Conservation (phyloP, 257 asterid species). For the Jaltomata sinuosa region DNA sequence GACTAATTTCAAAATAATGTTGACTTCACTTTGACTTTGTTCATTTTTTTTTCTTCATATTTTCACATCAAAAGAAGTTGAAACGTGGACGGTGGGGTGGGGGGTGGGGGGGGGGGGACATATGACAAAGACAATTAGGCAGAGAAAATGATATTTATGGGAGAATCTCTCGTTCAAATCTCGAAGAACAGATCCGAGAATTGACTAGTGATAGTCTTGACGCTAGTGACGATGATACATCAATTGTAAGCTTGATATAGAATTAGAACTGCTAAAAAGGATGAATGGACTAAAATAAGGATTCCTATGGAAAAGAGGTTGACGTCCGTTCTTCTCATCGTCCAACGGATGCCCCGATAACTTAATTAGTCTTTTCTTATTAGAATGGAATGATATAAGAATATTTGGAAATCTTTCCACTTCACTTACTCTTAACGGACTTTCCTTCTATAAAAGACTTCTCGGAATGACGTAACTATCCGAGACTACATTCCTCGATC, state of each 20-base stretch:
- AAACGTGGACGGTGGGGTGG: neutral
- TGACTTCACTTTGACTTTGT: neutral
- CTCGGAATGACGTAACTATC: too few relatives aligned
- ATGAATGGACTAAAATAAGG: too few relatives aligned
- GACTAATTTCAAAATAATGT: neutral
- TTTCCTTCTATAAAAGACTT: neutral
- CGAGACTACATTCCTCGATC: neutral
- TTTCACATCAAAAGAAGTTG: neutral
- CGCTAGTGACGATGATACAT: too few relatives aligned
- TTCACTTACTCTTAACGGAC: too few relatives aligned
- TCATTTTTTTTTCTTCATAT: neutral
- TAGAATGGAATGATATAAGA: too few relatives aligned
- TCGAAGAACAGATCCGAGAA: neutral
- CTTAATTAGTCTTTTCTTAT: too few relatives aligned
- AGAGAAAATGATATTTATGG: neutral
- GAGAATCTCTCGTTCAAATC: neutral
- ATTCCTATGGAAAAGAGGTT: neutral
- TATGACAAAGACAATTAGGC: neutral
- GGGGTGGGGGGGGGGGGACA: neutral
- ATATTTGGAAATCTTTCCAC: too few relatives aligned
- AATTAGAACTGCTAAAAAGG: too few relatives aligned
- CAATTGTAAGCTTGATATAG: too few relatives aligned
- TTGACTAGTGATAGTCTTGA: neutral
- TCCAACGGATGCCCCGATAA: neutral
- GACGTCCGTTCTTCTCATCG: neutral